A percentile compares a stretch with the other conserved stretches of the same genome.
Conservation (phyloP, 73 alveolate genomes). For the Diophrys appendiculata region DNA sequence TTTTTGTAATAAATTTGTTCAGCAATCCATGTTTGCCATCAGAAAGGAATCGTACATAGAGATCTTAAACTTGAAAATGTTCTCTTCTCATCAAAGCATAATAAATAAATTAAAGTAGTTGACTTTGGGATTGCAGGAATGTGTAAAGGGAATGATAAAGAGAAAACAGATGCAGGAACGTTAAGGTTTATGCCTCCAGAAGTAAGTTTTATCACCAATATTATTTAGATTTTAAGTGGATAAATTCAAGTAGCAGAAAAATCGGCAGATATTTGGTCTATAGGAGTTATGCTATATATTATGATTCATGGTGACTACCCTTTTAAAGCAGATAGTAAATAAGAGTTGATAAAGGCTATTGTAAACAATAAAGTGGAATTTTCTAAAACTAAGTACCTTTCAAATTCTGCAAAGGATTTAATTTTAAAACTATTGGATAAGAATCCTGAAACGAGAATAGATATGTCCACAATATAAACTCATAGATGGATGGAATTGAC, state of each 20-base stretch:
- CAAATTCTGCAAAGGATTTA: conserved; percentile 27
- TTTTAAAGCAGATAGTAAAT: conserved; percentile 46
- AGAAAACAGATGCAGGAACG: conserved; percentile 63
- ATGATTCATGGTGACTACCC: conserved; percentile 57
- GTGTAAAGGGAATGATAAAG: conserved; percentile 40
- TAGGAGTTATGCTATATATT: conserved; percentile 66
- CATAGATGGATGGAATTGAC: neutral
- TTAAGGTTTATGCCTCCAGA: conserved; percentile 69
- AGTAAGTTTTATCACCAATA: too few relatives aligned
- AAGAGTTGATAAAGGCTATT: conserved; percentile 21
- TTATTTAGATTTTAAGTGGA: too few relatives aligned
- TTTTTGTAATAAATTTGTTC: conserved; percentile 18
- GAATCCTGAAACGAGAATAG: conserved; percentile 29
- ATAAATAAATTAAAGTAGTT: conserved; percentile 44
- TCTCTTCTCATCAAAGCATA: conserved; percentile 37
- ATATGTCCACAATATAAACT: neutral
- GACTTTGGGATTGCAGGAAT: conserved; percentile 72
- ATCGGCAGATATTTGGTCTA: too few relatives aligned
- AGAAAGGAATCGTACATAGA: conserved; percentile 68
- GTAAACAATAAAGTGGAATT: conserved; percentile 17
- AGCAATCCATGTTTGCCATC: conserved; percentile 52
- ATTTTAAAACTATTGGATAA: conserved; percentile 33
- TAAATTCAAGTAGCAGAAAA: too few relatives aligned
- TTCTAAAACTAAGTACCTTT: conserved; percentile 14
- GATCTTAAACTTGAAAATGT: conserved; percentile 65